Evolutionary conservation across 2,329 filamentous ascomycete genomes (phyloP).

Genomic region (Calonectria pseudoturangicola): DNA sequence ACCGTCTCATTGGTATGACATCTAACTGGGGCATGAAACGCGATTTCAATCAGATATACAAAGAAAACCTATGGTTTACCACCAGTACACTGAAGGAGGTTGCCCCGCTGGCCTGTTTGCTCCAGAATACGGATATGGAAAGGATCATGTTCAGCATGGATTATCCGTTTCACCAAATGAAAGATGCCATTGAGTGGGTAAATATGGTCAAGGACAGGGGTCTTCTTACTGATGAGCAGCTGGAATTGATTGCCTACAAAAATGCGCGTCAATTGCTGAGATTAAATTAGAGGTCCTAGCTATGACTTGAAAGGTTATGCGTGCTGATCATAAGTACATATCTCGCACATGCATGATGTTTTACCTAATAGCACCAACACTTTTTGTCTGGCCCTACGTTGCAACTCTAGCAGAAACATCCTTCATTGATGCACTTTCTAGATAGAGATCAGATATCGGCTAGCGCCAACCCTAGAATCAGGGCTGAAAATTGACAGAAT

Average conservation of each 20-base stretch:
- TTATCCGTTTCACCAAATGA: neutral
- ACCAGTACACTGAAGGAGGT: conserved; percentile 4
- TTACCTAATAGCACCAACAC: too few relatives aligned
- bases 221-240: neutral
- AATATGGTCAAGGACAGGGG: neutral
- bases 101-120: conserved; percentile 1
- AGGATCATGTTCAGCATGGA: conserved; percentile 10
- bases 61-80: conserved; percentile 15
- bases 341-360: too few relatives aligned
- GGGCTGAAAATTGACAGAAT: too few relatives aligned
- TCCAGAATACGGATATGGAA: conserved; percentile 14
- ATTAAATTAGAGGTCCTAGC: too few relatives aligned
- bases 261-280: too few relatives aligned
- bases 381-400: too few relatives aligned
- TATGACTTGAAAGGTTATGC: too few relatives aligned
- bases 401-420: too few relatives aligned
- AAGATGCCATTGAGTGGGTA: neutral
- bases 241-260: neutral
- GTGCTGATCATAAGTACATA: too few relatives aligned
- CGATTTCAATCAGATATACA: conserved; percentile 1
- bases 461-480: too few relatives aligned
- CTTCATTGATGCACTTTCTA: too few relatives aligned
- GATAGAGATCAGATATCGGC: too few relatives aligned
- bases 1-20: neutral
- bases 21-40: neutral